Evolutionary conservation across 768 basidiomycete species (phyloP), one percentile per base, ranked within the genome.

Genomic region (Suillus tomentosus): DNA sequence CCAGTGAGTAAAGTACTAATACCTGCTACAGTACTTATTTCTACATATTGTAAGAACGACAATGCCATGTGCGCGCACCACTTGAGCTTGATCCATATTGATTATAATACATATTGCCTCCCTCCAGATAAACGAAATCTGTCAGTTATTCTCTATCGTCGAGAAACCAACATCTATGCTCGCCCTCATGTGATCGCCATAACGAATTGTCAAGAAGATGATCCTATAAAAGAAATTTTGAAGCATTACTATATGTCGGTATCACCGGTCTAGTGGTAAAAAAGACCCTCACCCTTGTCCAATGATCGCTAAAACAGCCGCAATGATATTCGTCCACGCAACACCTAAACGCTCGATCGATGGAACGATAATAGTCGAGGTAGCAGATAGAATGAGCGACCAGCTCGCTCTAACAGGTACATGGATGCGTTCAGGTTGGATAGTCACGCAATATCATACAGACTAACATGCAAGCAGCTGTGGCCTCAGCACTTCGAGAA

Each of bases 151-250:
- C 1, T 76, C 72, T 10, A 70, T 72, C 1, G 80, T 82, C 1
- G 84, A 81, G 67, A 80, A 86, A 1, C 81, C 84, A 14, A 85
- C 73, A 65, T 87, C 82, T 5, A 82, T 71, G 79, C 80, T 83
- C 2, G 78, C 79, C 57, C 85, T 77, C 74, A 87, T 79, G 64
- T 77, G 73, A n/a, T 80, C 80, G 5, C 85, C 86, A 55, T 85
- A 84, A 42, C 70, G 72, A 34, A 87, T 82, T 0, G 80, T 81
- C 10, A 76, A 61, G 74, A 76, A 79, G 2, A 88, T 63, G 3
- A 84, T 62, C 11, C 85, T 87, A 60, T 57, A 27, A 45, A 57
- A 62, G 6, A 59, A 9, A 34, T 10, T 42, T n/a, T 39, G 19
- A 19, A 19, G 19, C 19, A 19, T 2, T 19, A 19, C 6, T 31